Base-by-base conservation (phyloP, 352 stramenopile genomes). In the Pythium chondricola region DNA sequence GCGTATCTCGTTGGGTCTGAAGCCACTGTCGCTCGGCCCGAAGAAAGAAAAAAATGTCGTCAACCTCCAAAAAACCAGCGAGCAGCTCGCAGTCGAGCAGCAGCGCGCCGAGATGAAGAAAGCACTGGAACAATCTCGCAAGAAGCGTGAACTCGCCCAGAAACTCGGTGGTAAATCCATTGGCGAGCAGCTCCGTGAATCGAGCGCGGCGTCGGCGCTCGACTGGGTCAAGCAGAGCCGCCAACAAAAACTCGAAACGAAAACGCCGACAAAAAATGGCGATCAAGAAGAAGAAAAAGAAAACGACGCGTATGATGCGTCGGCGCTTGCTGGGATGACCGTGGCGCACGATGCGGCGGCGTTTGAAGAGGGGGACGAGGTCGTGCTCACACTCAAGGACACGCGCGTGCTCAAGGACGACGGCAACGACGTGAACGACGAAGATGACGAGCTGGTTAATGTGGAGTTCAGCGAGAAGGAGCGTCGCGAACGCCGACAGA, bases 321-420 rank as follows among this genome's bases (percentile, higher is more conserved):
- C 63, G 6, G 83, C 95, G 26, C 61, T 97, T 5, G 71, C 85
- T 6, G 89, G 88, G 0, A 72, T 98, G 50, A 87, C 82, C n/a
- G 93, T 98, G 6, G 72, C 69, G 0, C 94, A 99, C 68, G 75
- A 83, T 9, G 51, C 84, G 10, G 71, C 80, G 4, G 72, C 85
- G 20, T 96, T 98, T 48, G 74, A 96, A 36, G 76, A 88, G 26
- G 95, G 94, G 36, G 67, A 88, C 11, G 93, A 96, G 10, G 88
- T 97, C 4, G 83, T 98, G 29, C 61, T 99, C 25, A 99, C 95
- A 24, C 67, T 99, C 1, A 91, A 93, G 26, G 96, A 99, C 75
- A 60, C 78, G 18, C 62, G 61, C 13, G 75, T 99, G 4, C 57
- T 98, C 5, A 65, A 75, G 9, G 64, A 71, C 10, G 83, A 96